Conservation (phyloP, 2,329 filamentous ascomycete genomes). For the Verticillium isaacii region DNA sequence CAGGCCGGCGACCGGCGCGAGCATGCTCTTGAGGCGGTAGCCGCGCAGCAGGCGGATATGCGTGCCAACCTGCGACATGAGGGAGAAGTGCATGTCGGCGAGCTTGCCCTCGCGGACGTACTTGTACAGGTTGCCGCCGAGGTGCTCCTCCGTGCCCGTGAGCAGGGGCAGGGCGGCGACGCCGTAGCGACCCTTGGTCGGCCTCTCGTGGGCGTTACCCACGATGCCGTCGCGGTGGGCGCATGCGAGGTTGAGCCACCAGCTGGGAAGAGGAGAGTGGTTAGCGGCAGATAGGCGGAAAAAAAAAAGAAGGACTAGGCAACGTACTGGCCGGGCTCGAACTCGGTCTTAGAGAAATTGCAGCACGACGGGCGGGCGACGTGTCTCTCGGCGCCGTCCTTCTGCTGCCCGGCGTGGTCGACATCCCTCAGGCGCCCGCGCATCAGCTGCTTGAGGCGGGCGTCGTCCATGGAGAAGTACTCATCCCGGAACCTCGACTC, state of each 20-base stretch:
- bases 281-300: too few relatives aligned
- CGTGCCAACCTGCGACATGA: constrained; percentile 44
- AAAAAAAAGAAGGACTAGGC: too few relatives aligned
- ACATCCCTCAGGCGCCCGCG: constrained; percentile 36
- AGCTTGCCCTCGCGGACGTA: constrained; percentile 41
- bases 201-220: constrained; percentile 33
- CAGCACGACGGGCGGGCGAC: constrained; percentile 20
- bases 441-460: constrained; percentile 29
- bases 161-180: constrained; percentile 45
- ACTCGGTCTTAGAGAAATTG: constrained; percentile 23
- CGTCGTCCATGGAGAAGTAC: constrained; percentile 41
- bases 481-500: constrained; percentile 35
- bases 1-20: constrained; percentile 47
- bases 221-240: constrained; percentile 53
- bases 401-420: constrained; percentile 26
- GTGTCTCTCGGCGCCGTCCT: constrained; percentile 29
- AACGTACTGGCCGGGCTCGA: constrained; percentile 46
- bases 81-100: constrained; percentile 40
- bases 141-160: constrained; percentile 44
- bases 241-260: constrained; percentile 54
- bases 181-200: constrained; percentile 41
- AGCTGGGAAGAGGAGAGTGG: constrained; percentile 28
- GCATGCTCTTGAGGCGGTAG: constrained; percentile 41
- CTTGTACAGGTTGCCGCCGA: constrained; percentile 23
- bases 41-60: constrained; percentile 50